phyloP scores from a whole-genome alignment of 768 basidiomycete species.

The Tricholoma matsutake region DNA sequence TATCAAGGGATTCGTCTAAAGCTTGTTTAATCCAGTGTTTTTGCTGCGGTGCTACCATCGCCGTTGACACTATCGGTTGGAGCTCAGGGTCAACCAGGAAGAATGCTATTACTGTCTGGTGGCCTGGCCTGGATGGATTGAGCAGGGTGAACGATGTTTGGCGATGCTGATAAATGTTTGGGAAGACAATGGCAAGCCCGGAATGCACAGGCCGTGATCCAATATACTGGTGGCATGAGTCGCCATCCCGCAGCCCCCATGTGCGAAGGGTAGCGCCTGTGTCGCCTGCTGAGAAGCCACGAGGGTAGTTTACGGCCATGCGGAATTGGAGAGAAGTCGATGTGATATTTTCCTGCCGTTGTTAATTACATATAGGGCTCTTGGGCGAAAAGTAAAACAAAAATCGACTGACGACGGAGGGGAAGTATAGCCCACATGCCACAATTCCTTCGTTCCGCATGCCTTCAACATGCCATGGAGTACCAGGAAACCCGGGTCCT shows the following conservation, averaged over 20 bases:
- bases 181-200: conserved; percentile 45
- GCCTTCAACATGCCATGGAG: conserved; percentile 49
- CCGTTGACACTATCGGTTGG: conserved; percentile 38
- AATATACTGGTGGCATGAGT: conserved; percentile 47
- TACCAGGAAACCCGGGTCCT: conserved; percentile 29
- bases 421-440: conserved; percentile 42
- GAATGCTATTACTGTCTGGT: conserved; percentile 40
- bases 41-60: conserved; percentile 49
- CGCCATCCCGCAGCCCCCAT: conserved; percentile 47
- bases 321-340: conserved; percentile 39
- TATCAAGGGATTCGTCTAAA: conserved; percentile 31
- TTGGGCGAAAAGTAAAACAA: not conserved
- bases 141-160: conserved; percentile 37
- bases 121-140: conserved; percentile 40
- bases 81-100: conserved; percentile 49
- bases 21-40: conserved; percentile 39
- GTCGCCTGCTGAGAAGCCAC: conserved; percentile 41
- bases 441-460: conserved; percentile 52
- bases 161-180: conserved; percentile 54
- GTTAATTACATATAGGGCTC: not conserved
- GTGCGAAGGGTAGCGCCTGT: conserved; percentile 44
- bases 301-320: conserved; percentile 49
- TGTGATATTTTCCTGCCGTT: conserved; percentile 41
- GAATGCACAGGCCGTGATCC: conserved; percentile 34
- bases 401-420: conserved; percentile 33